Evolutionary conservation across 1,284 basidiomycete species (phyloP), one percentile per base, ranked within the genome.

Genomic region (Malassezia psittaci): DNA sequence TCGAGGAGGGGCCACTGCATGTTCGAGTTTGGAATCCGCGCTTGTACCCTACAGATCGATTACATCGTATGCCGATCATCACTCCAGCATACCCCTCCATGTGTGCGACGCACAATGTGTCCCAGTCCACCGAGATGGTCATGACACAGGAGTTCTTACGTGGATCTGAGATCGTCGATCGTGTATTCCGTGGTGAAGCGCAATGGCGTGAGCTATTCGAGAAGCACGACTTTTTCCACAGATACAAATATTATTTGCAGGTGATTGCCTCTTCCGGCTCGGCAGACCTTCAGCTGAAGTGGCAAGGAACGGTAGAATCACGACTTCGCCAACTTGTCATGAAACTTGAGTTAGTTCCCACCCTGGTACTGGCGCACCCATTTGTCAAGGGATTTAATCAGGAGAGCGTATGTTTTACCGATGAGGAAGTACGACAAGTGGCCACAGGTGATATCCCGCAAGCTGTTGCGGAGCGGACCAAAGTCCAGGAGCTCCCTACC

Each of bases 71-170:
- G 94, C 94, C 94, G n/a, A 96, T 99, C 74, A 98, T 99, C 69
- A 98, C 94, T 1, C 94, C 94, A 5, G 91, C 94, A 19, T 99
- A 96, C 77, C 94, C 94, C 38, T 87, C 91, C n/a, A 99, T 99
- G 93, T 98, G 93, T 76, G 85, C 93, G 34, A 98, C 94, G 13
- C 94, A 99, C 78, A 98, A 98, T 70, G 90, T 98, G 57, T 90
- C 89, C 40, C 83, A 84, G 39, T 96, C 90, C 12, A 98, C 93
- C 2, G 89, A 96, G 78, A 86, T 86, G 79, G 88, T 99, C 62
- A 91, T 96, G 81, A 93, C 88, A 1, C 85, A 88, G 67, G 94
- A 98, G 74, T 93, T 96, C 76, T 87, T 90, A 78, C 83, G 87
- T 79, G 91, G 87, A 40, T 85, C 89, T 63, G 88, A 90, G 59